phyloP scores from a whole-genome alignment of 75 land plant species.

The Selaginella tamariscina region DNA sequence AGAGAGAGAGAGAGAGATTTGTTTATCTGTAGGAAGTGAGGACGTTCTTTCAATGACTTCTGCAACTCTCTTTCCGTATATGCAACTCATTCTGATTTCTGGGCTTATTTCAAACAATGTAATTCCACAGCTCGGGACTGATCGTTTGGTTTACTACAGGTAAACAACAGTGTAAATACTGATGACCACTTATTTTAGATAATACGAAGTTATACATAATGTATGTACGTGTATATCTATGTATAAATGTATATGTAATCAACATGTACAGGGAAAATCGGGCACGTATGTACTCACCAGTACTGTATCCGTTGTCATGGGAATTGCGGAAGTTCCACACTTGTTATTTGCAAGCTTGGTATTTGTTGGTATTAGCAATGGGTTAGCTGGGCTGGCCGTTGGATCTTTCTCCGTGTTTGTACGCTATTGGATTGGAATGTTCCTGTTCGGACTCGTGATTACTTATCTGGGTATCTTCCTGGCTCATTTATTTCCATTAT shows the following conservation, averaged over 20 bases:
- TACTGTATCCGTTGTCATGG: slow-evolving; percentile 10
- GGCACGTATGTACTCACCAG: neutral
- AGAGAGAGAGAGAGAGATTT: too few relatives aligned
- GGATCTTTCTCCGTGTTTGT: slow-evolving; percentile 1
- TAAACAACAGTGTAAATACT: too few relatives aligned
- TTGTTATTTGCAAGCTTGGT: neutral
- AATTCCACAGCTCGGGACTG: slow-evolving; percentile 6
- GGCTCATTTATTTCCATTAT: neutral
- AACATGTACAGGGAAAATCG: slow-evolving; percentile 1
- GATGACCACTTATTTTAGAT: too few relatives aligned
- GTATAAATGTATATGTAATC: too few relatives aligned
- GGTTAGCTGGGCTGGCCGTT: neutral
- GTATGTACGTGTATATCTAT: too few relatives aligned
- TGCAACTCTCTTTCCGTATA: slow-evolving; percentile 1
- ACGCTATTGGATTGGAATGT: neutral
- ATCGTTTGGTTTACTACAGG: slow-evolving; percentile 3
- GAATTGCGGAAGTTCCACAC: slow-evolving; percentile 3
- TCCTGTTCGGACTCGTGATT: neutral
- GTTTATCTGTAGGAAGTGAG: neutral
- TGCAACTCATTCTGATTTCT: neutral
- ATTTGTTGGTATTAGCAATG: slow-evolving; percentile 5
- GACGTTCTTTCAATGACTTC: neutral
- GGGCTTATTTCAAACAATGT: neutral
- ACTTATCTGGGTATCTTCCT: slow-evolving; percentile 1
- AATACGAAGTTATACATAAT: too few relatives aligned